Evolutionary conservation across 2,329 filamentous ascomycete species (phyloP).

Genomic region (Cercospora citrullina): DNA sequence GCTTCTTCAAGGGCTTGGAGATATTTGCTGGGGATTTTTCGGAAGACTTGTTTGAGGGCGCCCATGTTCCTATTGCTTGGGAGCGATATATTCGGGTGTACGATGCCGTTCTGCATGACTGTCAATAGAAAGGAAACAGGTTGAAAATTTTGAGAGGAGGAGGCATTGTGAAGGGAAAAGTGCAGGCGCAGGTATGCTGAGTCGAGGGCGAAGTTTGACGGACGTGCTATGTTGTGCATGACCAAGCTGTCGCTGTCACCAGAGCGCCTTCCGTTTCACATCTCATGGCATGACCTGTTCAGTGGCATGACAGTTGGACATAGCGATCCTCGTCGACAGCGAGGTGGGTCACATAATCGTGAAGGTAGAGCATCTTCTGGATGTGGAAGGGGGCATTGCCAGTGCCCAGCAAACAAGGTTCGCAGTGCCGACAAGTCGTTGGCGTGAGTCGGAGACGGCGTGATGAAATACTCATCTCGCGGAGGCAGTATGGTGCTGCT

Average conservation of each 20-base stretch:
- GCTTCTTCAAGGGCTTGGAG: slow-evolving; percentile 14
- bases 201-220: neutral
- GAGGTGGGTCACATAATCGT: neutral
- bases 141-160: neutral
- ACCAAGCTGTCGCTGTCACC: neutral
- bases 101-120: slow-evolving; percentile 1
- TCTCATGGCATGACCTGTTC: neutral
- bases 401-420: neutral
- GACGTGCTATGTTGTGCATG: neutral
- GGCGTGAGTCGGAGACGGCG: neutral
- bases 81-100: neutral
- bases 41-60: slow-evolving; percentile 8
- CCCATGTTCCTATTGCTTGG: neutral
- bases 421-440: neutral
- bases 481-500: neutral
- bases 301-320: neutral
- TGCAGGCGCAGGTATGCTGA: neutral
- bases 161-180: neutral
- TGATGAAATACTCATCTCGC: neutral
- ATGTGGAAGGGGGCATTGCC: neutral
- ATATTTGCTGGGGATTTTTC: slow-evolving; percentile 1
- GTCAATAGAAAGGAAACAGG: neutral
- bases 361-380: neutral
- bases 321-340: neutral
- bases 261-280: neutral